Base-by-base conservation (phyloP, 1,139 yeast genomes). In the Magnusiomyces ingens region DNA sequence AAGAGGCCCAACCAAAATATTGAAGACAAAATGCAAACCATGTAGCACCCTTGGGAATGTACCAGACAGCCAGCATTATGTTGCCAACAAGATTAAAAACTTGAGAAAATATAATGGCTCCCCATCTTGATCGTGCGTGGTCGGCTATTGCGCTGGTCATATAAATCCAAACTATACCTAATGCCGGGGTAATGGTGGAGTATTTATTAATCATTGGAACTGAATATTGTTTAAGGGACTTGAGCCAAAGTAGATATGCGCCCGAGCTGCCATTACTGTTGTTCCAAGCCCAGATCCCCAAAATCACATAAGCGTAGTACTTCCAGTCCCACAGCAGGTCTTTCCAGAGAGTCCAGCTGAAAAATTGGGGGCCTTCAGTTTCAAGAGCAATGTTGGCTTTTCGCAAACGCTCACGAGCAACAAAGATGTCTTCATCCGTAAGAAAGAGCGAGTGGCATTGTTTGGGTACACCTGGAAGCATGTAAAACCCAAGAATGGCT, bases 381-480 rank as follows among this genome's bases (percentile, higher is more conserved):
- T 54, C 54, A 17, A 47, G 37, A 17, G 15, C 44, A 17, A 54
- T 48, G 37, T 51, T 51, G 41, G 42, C 36, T 21, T 49, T 48
- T 17, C 48, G 19, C n/a, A 54, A 49, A 18, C 89, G 76, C 51
- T 71, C 72, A 59, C 85, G 73, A 12, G 87, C 86, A 53, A 84
- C 69, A 56, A 77, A 70, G 48, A 82, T 81, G 59, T 85, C 93
- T 41, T 82, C 85, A 61, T 83, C 85, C 5, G 80, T 72, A 81
- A 60, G 79, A 63, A 53, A 81, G 46, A 19, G 79, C 79, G 55
- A 81, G 75, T 50, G 76, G 72, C 70, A 76, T 17, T 64, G 66
- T 5, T 60, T 60, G 1, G 93, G 93, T 38, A 85, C 82, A 49
- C 89, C 91, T 2, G 93, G 93, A 58, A 84, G 71, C 60, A 76